These are phyloP conservation scores for Drechslera avenae DNA, from an alignment of 2,329 filamentous ascomycete species.

Conservation along the genomic window DNA sequence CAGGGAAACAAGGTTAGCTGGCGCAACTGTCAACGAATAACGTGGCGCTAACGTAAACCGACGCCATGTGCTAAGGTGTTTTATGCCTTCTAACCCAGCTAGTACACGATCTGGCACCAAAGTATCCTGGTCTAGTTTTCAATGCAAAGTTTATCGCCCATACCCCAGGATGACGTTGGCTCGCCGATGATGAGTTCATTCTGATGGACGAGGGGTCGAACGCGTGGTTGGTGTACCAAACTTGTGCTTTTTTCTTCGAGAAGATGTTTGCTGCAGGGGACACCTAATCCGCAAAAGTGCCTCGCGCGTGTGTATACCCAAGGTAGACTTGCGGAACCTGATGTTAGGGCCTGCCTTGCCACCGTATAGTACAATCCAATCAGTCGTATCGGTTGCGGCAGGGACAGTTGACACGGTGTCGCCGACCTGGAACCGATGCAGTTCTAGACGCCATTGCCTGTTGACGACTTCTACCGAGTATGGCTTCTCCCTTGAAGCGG, in stretches of 20 bases:
- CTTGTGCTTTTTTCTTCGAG: slow-evolving; percentile 1
- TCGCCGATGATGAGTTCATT: background rate
- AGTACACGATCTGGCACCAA: slow-evolving; percentile 6
- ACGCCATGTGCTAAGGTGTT: slow-evolving; percentile 1
- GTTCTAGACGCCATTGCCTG: background rate
- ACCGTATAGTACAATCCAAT: background rate
- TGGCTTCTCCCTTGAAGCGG: background rate
- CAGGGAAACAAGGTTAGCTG: slow-evolving; percentile 3
- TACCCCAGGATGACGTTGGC: slow-evolving; percentile 7
- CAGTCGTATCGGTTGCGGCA: background rate
- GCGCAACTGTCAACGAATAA: slow-evolving; percentile 4
- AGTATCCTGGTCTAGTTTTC: background rate
- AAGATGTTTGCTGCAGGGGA: background rate
- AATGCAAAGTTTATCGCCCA: slow-evolving; percentile 9
- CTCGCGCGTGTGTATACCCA: background rate
- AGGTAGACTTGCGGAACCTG: background rate
- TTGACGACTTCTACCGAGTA: background rate
- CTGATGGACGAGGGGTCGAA: slow-evolving; percentile 1
- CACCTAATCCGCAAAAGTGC: background rate
- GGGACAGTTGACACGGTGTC: background rate
- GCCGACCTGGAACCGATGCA: slow-evolving; percentile 10
- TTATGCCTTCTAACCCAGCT: background rate
- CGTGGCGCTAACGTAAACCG: slow-evolving; percentile 3
- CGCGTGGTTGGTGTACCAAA: background rate
- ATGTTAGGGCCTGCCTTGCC: background rate